Percentiles rank a stretch among this genome's conserved stretches.
Conservation (phyloP, 1,139 yeast species). For the Geotrichum cucujoidarum region DNA sequence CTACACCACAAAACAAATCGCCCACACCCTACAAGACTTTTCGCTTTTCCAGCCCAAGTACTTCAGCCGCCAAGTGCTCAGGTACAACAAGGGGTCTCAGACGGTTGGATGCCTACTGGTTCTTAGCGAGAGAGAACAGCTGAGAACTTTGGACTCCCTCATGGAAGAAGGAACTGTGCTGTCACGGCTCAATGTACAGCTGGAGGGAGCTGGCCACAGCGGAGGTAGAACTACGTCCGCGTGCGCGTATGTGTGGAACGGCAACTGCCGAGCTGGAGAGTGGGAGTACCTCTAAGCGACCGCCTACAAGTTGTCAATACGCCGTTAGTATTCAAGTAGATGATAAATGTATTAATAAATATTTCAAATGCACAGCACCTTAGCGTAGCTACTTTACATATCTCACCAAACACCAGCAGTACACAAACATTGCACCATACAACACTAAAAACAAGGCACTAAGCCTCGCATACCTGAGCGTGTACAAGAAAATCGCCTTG, state of each 20-base stretch:
- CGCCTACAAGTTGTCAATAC: conserved; percentile 1
- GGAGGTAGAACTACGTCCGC: background rate
- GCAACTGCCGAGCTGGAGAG: conserved; percentile 23
- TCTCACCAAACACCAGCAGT: background rate
- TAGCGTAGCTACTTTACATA: conserved; percentile 21
- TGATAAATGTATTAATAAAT: conserved; percentile 29
- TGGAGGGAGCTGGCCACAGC: background rate
- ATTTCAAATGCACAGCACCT: conserved; percentile 29
- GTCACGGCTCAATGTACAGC: background rate
- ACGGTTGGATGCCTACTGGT: background rate
- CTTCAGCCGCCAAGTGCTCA: background rate
- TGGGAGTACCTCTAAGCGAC: conserved; percentile 19
- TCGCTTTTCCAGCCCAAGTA: conserved; percentile 4
- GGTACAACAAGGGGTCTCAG: background rate
- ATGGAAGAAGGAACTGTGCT: background rate
- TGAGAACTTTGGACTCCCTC: background rate
- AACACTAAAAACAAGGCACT: background rate
- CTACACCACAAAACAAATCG: background rate
- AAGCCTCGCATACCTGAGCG: background rate
- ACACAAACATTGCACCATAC: background rate
- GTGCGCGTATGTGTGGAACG: conserved; percentile 23
- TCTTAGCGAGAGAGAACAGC: background rate
- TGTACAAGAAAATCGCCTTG: background rate
- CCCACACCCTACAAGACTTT: background rate
- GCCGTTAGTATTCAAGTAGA: conserved; percentile 33